These are phyloP conservation scores for Phalaenopsis equestris DNA, from an alignment of 106 monocot genomes.

Conservation along the genomic window DNA sequence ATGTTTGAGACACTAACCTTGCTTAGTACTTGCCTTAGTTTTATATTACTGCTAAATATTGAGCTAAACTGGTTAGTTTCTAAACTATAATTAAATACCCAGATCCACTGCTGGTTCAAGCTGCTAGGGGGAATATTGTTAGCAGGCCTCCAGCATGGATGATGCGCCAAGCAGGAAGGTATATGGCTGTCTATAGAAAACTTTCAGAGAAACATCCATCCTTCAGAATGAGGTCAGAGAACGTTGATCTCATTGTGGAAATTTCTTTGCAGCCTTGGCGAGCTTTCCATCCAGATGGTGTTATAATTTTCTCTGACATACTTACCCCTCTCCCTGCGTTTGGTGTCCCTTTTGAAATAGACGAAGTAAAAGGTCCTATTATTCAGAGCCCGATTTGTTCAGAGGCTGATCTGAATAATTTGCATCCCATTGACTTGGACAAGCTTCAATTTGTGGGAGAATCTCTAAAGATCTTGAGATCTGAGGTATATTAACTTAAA, in stretches of 20 bases:
- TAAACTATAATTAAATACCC: conserved; percentile 11
- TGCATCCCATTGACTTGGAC: conserved; percentile 76
- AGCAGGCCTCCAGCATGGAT: conserved; percentile 93
- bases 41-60: not conserved
- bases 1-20: too few species aligned
- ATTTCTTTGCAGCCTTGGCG: conserved; percentile 97
- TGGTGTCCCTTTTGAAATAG: conserved; percentile 91
- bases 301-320: conserved; percentile 95
- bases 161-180: conserved; percentile 99
- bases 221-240: conserved; percentile 94
- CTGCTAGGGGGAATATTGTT: conserved; percentile 61
- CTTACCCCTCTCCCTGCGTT: conserved; percentile 92
- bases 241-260: conserved; percentile 84
- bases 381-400: conserved; percentile 58
- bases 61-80: not conserved
- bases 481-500: conserved; percentile 43
- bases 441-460: conserved; percentile 89
- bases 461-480: conserved; percentile 63
- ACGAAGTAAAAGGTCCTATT: conserved; percentile 77
- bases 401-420: conserved; percentile 47
- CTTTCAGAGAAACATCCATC: conserved; percentile 76
- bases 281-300: conserved; percentile 85
- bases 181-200: conserved; percentile 82
- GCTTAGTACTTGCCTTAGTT: not conserved
- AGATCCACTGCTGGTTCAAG: conserved; percentile 85